Evolutionary conservation across 768 basidiomycete species (phyloP).

Genomic region (Austroboletus eburneus): DNA sequence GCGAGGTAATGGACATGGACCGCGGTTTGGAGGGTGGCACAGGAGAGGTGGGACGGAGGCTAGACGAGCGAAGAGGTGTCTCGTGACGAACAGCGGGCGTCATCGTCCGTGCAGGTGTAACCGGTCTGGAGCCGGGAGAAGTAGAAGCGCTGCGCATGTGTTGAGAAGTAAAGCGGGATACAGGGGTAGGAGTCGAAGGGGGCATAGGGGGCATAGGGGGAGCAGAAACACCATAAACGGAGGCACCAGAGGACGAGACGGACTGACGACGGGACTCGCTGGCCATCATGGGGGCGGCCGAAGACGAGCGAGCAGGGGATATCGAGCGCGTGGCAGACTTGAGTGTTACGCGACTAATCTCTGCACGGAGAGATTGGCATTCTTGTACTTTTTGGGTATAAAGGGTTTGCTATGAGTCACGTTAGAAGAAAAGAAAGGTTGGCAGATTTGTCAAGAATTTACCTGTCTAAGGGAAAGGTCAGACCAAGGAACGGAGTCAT

Average conservation of each 20-base stretch:
- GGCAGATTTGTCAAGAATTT: conserved; percentile 29
- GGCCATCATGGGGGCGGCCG: conserved; percentile 20
- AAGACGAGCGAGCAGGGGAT: conserved; percentile 25
- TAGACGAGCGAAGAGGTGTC: conserved; percentile 29
- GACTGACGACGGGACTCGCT: conserved; percentile 30
- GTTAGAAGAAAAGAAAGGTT: conserved; percentile 12
- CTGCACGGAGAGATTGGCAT: conserved; percentile 61
- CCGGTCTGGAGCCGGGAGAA: conserved; percentile 34
- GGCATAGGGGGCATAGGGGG: conserved; percentile 36
- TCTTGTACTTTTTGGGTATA: conserved; percentile 70
- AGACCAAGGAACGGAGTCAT: conserved; percentile 10
- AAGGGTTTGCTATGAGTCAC: conserved; percentile 45
- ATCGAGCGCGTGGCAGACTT: conserved; percentile 26
- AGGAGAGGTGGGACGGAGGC: conserved; percentile 27
- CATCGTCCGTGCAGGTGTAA: conserved; percentile 29
- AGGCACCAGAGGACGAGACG: conserved; percentile 29
- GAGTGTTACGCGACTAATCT: conserved; percentile 51
- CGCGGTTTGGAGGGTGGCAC: conserved; percentile 42
- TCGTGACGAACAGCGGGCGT: conserved; percentile 28
- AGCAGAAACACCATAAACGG: conserved; percentile 28
- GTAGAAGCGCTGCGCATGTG: conserved; percentile 56
- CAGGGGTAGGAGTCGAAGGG: conserved; percentile 43
- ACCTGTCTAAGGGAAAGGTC: conserved; percentile 49
- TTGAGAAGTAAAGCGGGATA: conserved; percentile 49
- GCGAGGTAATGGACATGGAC: conserved; percentile 44